Conservation (phyloP, 805 yeast species). For the Candida coquimbonensis region DNA sequence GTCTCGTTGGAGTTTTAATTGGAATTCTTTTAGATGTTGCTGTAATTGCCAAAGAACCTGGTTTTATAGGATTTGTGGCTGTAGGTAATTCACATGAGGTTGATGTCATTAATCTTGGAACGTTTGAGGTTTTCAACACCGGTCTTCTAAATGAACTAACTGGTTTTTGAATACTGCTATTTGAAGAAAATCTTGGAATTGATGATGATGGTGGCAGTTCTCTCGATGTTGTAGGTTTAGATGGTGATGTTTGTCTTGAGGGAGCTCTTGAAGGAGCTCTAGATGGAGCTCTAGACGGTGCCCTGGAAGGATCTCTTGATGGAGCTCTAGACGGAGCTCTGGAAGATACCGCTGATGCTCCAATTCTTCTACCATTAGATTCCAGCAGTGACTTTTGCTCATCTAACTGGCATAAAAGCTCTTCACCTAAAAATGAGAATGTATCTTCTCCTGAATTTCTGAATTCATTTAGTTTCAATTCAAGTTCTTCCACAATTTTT, state of each 20-base stretch:
- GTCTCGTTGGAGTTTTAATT: constrained; percentile 7
- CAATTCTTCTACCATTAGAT: constrained; percentile 17
- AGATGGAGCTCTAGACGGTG: constrained; percentile 16
- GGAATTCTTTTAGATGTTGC: constrained; percentile 7
- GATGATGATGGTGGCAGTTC: not conserved
- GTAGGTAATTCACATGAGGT: constrained; percentile 11
- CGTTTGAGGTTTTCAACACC: not conserved
- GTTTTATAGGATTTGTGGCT: constrained; percentile 10
- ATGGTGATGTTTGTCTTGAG: constrained; percentile 9
- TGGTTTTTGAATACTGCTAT: constrained; percentile 19
- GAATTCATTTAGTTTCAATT: constrained; percentile 35
- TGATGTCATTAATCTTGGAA: constrained; percentile 11
- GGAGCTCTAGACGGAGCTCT: constrained; percentile 16
- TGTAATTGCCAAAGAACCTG: constrained; percentile 4
- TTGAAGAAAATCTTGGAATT: constrained; percentile 1
- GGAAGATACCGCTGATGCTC: constrained; percentile 15
- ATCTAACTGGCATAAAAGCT: constrained; percentile 24
- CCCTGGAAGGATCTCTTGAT: constrained; percentile 15
- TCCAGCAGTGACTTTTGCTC: constrained; percentile 19
- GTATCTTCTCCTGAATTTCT: constrained; percentile 26
- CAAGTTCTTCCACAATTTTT: constrained; percentile 43
- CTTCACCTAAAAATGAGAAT: constrained; percentile 20
- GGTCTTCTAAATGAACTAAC: constrained; percentile 10
- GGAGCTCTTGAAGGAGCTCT: constrained; percentile 15
- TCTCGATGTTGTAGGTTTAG: constrained; percentile 1